A percentile compares a stretch with the other conserved stretches of the same genome.
Evolutionary conservation across 2,329 filamentous ascomycete species (phyloP).

Genomic region (Verticillium zaregamsianum): DNA sequence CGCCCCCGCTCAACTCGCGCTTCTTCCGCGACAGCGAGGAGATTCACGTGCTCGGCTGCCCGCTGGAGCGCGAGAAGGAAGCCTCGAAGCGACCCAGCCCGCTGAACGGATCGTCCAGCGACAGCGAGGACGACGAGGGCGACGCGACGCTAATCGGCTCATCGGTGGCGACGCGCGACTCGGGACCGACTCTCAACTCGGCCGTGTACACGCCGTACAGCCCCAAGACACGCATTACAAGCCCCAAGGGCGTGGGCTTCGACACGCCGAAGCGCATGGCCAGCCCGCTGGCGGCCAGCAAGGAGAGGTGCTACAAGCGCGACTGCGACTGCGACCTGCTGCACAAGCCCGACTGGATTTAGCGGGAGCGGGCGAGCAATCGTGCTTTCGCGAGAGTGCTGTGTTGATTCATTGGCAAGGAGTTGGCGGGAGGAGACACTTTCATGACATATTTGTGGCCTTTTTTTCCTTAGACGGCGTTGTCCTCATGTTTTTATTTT

Average conservation of each 20-base stretch:
- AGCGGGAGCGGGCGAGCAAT: not conserved
- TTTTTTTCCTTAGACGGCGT: not conserved
- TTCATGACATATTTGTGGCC: not conserved
- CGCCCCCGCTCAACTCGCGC: slow-evolving; percentile 30
- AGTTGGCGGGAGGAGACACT: not conserved
- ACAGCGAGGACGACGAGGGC: slow-evolving; percentile 16
- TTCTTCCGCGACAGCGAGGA: slow-evolving; percentile 27
- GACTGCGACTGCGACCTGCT: slow-evolving; percentile 12
- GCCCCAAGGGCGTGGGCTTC: slow-evolving; percentile 39
- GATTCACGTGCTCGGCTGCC: slow-evolving; percentile 33
- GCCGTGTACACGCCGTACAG: slow-evolving; percentile 46
- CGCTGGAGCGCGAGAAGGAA: slow-evolving; percentile 16
- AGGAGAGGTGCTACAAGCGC: slow-evolving; percentile 10
- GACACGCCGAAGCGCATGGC: slow-evolving; percentile 9
- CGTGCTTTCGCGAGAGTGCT: slow-evolving; percentile 2
- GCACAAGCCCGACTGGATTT: slow-evolving; percentile 26
- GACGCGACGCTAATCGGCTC: slow-evolving; percentile 5
- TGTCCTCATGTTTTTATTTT: not conserved
- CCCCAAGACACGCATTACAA: slow-evolving; percentile 29
- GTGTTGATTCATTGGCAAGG: not conserved
- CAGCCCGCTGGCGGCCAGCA: not conserved
- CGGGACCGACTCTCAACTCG: slow-evolving; percentile 41
- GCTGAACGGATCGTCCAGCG: slow-evolving; percentile 17
- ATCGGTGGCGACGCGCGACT: slow-evolving; percentile 10
- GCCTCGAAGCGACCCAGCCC: slow-evolving; percentile 24